A percentile compares a stretch with the other conserved stretches of the same genome.
These are phyloP conservation scores for Talaromyces sp. DNA, from an alignment of 2,329 filamentous ascomycete genomes.

Conservation along the genomic window DNA sequence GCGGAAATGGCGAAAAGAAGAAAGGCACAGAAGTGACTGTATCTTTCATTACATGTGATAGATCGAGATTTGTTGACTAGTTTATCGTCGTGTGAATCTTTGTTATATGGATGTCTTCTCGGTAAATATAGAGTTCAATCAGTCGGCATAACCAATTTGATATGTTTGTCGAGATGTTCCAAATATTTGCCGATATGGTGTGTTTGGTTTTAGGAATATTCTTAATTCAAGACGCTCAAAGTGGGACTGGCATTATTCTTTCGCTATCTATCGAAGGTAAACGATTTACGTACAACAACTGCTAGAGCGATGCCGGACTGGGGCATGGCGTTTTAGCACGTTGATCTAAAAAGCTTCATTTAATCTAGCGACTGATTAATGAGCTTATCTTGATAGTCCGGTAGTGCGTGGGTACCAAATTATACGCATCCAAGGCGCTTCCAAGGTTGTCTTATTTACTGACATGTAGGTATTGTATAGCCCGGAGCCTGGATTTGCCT, in stretches of 20 bases:
- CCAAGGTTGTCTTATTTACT: background rate
- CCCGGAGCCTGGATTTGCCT: no score
- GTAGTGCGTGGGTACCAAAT: no score
- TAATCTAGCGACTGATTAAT: no score
- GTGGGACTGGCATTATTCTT: no score
- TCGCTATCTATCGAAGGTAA: no score
- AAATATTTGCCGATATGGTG: background rate
- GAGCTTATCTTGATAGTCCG: no score
- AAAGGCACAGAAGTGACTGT: background rate
- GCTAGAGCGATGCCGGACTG: background rate
- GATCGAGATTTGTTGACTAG: background rate
- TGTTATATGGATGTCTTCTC: background rate
- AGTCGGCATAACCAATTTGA: background rate
- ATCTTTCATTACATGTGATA: background rate
- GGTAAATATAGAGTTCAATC: background rate
- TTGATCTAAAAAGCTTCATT: background rate
- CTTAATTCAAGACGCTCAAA: background rate
- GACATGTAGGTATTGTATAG: background rate
- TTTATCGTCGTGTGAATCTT: background rate
- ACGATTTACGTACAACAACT: background rate
- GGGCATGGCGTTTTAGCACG: background rate
- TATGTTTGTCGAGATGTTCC: background rate
- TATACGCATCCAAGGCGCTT: no score
- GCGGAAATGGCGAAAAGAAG: background rate
- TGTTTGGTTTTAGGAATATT: no score